Base-by-base conservation (phyloP, 176 grass and related monocot genomes). In the Lolium multiflorum region DNA sequence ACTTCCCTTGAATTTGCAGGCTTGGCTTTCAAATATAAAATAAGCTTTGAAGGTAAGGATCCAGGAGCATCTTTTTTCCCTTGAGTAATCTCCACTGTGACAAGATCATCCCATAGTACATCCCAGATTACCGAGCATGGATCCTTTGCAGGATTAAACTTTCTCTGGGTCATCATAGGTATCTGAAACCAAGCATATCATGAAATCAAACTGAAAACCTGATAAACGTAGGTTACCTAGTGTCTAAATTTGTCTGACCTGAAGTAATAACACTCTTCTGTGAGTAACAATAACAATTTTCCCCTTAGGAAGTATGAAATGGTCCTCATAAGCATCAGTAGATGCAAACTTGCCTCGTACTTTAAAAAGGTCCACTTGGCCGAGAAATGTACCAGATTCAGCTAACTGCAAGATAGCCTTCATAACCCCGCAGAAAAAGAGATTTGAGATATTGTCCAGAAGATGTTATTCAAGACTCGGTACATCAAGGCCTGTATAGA, bases 281-380 rank as follows among this genome's bases (percentile, higher is more conserved):
- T 96, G 96, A 74, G 93, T 98, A 84, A 96, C 83, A 88, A 98
- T 47, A 51, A 96, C 56, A 77, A 94, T 88, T 77, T 96, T 98
- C 72, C 96, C 96, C 88, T 96, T 94, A 24, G 92, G 96, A 49
- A 98, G 92, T 46, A 96, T 35, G 89, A 89, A 94, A 88, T 98
- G 96, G 82, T 91, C 93, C 79, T 98, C 93, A 82, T 98, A 98
- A 84, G 96, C 96, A 92, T 98, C 96, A 24, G 93, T 93, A 85
- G 94, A 91, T 82, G 96, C 96, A 87, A 98, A 98, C 85, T 98
- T 98, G 24, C 96, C 93, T 68, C 96, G 89, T 46, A 98, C 87
- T 94, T 98, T 98, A 71, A 98, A 98, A 79, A 98, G 87, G 77
- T 98, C 96, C 84, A 98, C 94, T 98, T 98, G 96, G 51, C 96